Percentiles rank a stretch among this genome's conserved stretches.
Conservation (phyloP, 1,284 basidiomycete species). For the Calocybe gambosa region DNA sequence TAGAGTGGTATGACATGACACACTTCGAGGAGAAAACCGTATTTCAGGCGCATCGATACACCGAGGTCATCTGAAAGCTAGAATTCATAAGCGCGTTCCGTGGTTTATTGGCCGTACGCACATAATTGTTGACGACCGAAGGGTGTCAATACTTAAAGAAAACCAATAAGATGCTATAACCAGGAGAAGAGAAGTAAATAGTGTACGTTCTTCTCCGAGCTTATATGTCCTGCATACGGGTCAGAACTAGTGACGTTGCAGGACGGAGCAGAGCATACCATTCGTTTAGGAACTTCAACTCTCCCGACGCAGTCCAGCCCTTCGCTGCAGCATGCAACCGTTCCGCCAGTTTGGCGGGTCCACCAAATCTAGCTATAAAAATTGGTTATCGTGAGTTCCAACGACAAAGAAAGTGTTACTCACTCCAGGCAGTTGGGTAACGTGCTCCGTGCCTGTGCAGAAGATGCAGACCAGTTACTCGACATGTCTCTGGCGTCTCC, state of each 20-base stretch:
- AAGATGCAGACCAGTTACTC: constrained; percentile 68
- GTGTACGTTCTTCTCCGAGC: constrained; percentile 67
- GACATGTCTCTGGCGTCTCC: constrained; percentile 62
- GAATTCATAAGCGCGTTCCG: constrained; percentile 1
- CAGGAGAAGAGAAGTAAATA: not conserved
- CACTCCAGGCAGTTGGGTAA: constrained; percentile 71
- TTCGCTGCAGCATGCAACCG: constrained; percentile 49
- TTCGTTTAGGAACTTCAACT: constrained; percentile 67
- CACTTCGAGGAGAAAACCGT: constrained; percentile 71
- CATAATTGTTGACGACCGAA: constrained; percentile 79
- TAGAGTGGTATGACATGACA: not conserved
- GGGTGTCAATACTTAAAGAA: not conserved
- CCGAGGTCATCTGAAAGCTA: constrained; percentile 55
- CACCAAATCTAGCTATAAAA: constrained; percentile 52
- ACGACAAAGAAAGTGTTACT: constrained; percentile 19
- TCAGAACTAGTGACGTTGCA: constrained; percentile 4
- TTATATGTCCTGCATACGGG: constrained; percentile 61
- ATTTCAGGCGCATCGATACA: constrained; percentile 69
- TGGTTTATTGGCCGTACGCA: constrained; percentile 26
- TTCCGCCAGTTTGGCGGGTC: constrained; percentile 56
- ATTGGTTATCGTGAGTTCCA: constrained; percentile 3
- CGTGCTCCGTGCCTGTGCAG: constrained; percentile 78
- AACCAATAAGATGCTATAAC: not conserved
- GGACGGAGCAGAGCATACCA: constrained; percentile 41
- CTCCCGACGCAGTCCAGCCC: constrained; percentile 57